Base-by-base conservation (phyloP, 352 stramenopile genomes). In the Pythium biforme region DNA sequence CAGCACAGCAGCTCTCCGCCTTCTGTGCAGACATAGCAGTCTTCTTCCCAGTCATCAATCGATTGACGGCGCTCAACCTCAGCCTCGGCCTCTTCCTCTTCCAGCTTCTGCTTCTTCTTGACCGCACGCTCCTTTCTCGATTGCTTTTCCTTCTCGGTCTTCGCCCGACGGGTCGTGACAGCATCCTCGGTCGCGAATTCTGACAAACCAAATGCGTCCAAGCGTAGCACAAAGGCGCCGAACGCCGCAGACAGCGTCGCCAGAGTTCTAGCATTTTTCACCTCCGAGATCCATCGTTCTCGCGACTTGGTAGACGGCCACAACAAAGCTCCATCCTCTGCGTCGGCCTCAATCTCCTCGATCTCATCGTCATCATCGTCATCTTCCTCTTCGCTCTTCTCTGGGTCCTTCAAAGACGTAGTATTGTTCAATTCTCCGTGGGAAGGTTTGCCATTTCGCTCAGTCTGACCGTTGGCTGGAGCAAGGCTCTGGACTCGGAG, bases 1-100 rank as follows among this genome's bases (percentile, higher is more conserved):
- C 95, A 98, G 58, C 86, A 95, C 25, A 97, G 63, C 20, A 98
- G 39, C 63, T 96, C 84, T 26, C 91, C 92, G 27, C 80, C 81
- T 64, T 89, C 86, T 4, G 65, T 74, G 64, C 95, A 98, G 34
- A 95, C 75, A 59, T 89, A 87, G 51, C 95, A 98, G 67, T 94
- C 81, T 53, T 93, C 83, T 67, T 96, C 84, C 88, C 88, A 96
- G 48, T 92, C 86, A 53, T 92, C 84, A 31, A 81, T 81, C 12
- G 78, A 87, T 34, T 89, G 77, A 26, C 73, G 72, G 14, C 62
- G 63, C 3, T 62, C 61, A 11, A 64, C 64, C 0, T 64, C 55
- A 12, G 43, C 61, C 29, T 89, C 79, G 9, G 76, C 78, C 25
- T 91, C 74, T 15, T 79, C 73, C 4, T 47, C 73, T 43, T 92